Percentiles rank a stretch among this genome's conserved stretches.
Evolutionary conservation across 2,329 filamentous ascomycete species (phyloP).

Genomic region (Nannizziopsis barbatae): DNA sequence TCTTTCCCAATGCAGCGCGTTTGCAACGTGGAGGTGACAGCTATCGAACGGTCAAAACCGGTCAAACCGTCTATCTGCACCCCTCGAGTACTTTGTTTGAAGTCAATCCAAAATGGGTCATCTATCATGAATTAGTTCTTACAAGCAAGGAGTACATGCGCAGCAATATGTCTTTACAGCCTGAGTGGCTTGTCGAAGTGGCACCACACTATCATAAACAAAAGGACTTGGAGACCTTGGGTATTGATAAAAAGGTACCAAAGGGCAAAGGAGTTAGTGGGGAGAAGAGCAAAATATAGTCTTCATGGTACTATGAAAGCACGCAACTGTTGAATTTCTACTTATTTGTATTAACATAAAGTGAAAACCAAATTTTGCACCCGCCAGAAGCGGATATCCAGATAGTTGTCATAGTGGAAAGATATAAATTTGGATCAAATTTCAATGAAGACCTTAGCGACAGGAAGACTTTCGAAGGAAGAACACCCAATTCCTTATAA

Average conservation of each 20-base stretch:
- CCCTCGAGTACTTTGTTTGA: constrained; percentile 73
- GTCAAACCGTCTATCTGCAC: constrained; percentile 81
- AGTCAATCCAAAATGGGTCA: constrained; percentile 70
- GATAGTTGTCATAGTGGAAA: no score
- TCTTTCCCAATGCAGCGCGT: constrained; percentile 85
- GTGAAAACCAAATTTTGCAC: no score
- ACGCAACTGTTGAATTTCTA: neutral
- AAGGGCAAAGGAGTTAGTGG: constrained; percentile 43
- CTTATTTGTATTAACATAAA: neutral
- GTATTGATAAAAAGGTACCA: constrained; percentile 62
- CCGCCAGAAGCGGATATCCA: no score
- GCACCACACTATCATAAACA: constrained; percentile 93
- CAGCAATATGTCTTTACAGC: constrained; percentile 70
- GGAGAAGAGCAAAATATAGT: constrained; percentile 29
- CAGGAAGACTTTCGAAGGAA: no score
- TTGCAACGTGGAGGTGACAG: constrained; percentile 73
- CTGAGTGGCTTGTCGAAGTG: constrained; percentile 75
- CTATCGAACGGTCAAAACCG: constrained; percentile 86
- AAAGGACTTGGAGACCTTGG: constrained; percentile 72
- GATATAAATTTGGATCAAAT: no score
- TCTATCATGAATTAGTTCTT: constrained; percentile 78
- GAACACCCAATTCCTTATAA: no score
- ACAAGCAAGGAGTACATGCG: constrained; percentile 96
- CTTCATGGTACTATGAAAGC: neutral
- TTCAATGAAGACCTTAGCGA: no score